Evolutionary conservation across 495 filamentous ascomycete genomes (phyloP), one percentile per base, ranked within the genome.

Genomic region (Penicillium fimorum): DNA sequence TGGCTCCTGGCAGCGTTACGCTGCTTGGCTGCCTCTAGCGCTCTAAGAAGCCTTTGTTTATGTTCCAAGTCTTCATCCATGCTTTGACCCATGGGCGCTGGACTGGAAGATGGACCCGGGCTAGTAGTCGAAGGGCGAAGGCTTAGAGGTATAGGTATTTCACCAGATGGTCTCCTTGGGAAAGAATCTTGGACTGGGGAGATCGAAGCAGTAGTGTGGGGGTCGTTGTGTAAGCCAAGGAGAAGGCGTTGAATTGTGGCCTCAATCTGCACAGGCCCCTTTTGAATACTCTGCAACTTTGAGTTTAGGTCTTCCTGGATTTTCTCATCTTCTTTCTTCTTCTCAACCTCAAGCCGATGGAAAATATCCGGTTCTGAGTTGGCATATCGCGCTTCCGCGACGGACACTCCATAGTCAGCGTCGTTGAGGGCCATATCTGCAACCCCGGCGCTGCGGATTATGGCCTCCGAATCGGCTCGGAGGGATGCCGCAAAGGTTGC

Each of bases 381-480:
- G 29, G 76, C 66, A 60, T 78, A 75, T 25, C 70, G 75, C 10
- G 79, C 80, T 55, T 80, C 78, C 30, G 80, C 79, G 27, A 80
- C 76, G 27, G 80, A 80, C 27, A 82, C 69, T 46, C 74, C 69
- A 58, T 82, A 82, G 57, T 82, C 80, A 11, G 79, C 79, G 43
- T 78, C 70, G 59, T 82, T 82, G 48, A 82, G 72, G 5, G 70
- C 64, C 56, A 75, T 71, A 47, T 82, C 80, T 11, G 76, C 80
- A 8, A 72, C 60, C 37, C 75, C 75, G 18, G 79, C 81, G 49
- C 66, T 76, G 45, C 71, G 76, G 24, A 82, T 67, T 32, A 81
- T 79, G 12, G 77, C 71, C 59, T 81, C 78, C 15, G 80, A 82
- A 48, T 80, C 71, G 38, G 65, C 59, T 9, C 68, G 67, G 30